Conservation (phyloP, 2,329 filamentous ascomycete genomes). For the Fusarium sp. region DNA sequence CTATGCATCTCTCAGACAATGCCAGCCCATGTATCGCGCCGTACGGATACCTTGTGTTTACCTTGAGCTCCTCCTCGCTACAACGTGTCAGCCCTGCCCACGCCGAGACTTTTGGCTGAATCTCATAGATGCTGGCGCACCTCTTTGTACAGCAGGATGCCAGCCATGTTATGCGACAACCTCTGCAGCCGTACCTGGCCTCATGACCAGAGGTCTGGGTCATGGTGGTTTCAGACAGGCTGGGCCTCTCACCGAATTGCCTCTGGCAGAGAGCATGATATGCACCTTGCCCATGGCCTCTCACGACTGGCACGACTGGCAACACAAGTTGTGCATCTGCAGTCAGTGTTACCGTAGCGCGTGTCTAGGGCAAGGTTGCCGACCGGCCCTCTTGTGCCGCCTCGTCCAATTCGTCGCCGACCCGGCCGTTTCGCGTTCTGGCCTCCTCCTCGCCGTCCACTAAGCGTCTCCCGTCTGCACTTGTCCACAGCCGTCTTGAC, state of each 20-base stretch:
- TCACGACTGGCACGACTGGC: slow-evolving; percentile 30
- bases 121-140: slow-evolving; percentile 13
- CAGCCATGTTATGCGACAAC: slow-evolving; percentile 17
- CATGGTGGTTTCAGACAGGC: slow-evolving; percentile 17
- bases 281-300: slow-evolving; percentile 25
- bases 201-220: slow-evolving; percentile 23
- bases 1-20: slow-evolving; percentile 9
- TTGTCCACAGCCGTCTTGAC: slow-evolving; percentile 40
- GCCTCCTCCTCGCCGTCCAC: slow-evolving; percentile 23
- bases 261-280: slow-evolving; percentile 26
- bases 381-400: slow-evolving; percentile 26
- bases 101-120: slow-evolving; percentile 16
- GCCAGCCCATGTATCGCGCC: not conserved
- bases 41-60: not conserved
- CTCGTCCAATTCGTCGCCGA: slow-evolving; percentile 27
- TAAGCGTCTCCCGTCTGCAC: slow-evolving; percentile 22
- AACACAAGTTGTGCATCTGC: slow-evolving; percentile 33
- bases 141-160: slow-evolving; percentile 15
- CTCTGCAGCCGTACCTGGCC: slow-evolving; percentile 31
- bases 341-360: slow-evolving; percentile 37
- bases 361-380: slow-evolving; percentile 35
- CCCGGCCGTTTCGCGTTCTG: slow-evolving; percentile 33
- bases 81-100: slow-evolving; percentile 21
- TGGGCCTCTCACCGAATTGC: slow-evolving; percentile 12
- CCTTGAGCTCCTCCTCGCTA: not conserved